Conservation (phyloP, 2,329 filamentous ascomycete genomes). For the Fusarium setosum region DNA sequence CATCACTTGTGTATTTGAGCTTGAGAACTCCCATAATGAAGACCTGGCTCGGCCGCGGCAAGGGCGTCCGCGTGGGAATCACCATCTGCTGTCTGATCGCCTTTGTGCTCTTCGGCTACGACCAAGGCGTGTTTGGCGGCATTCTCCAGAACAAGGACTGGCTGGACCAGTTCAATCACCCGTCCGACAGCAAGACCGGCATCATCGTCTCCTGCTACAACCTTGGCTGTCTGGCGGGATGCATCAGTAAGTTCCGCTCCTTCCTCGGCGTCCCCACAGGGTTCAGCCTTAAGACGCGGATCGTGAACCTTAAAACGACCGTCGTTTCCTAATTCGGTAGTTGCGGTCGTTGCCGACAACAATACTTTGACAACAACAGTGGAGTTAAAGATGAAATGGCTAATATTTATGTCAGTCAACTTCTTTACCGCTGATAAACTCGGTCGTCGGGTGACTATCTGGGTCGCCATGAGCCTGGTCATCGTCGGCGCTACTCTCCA, state of each 20-base stretch:
- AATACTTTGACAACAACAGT: no score
- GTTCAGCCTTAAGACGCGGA: background rate
- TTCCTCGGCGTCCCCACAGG: background rate
- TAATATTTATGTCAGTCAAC: slow-evolving; percentile 44
- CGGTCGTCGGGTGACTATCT: slow-evolving; percentile 63
- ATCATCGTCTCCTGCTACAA: slow-evolving; percentile 50
- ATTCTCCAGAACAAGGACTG: slow-evolving; percentile 59
- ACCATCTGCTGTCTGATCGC: slow-evolving; percentile 39
- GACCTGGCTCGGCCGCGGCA: slow-evolving; percentile 39
- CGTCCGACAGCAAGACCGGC: slow-evolving; percentile 42
- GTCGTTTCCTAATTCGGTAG: background rate
- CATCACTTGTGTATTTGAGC: no score
- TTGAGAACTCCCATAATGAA: slow-evolving; percentile 18
- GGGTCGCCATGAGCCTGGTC: slow-evolving; percentile 65
- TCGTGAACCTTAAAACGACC: background rate
- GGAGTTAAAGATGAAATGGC: no score
- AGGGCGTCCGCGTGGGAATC: slow-evolving; percentile 35
- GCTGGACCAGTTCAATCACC: slow-evolving; percentile 45
- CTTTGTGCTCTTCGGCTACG: slow-evolving; percentile 54
- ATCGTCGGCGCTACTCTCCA: slow-evolving; percentile 70
- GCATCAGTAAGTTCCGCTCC: slow-evolving; percentile 58
- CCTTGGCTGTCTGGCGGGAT: slow-evolving; percentile 56
- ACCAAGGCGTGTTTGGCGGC: slow-evolving; percentile 61
- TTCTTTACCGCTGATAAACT: slow-evolving; percentile 63
- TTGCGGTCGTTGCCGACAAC: no score